phyloP scores from a whole-genome alignment of 768 basidiomycete species.

The Kwoniella bestiolae region DNA sequence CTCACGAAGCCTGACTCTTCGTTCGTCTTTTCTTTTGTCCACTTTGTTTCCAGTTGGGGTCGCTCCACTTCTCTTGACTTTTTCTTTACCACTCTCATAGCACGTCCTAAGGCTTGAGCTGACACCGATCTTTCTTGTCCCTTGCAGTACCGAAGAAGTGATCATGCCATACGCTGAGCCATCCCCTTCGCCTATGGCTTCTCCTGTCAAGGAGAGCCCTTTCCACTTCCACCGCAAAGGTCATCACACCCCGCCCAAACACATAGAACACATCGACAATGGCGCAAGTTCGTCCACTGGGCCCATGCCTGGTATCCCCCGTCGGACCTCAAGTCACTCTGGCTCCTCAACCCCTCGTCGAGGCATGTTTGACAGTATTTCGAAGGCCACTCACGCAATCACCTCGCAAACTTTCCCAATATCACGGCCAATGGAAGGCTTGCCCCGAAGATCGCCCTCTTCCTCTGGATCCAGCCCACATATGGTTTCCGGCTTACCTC shows the following conservation, averaged over 20 bases:
- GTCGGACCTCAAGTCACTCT: slow-evolving; percentile 41
- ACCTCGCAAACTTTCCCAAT: slow-evolving; percentile 22
- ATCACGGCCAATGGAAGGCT: slow-evolving; percentile 43
- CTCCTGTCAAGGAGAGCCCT: slow-evolving; percentile 39
- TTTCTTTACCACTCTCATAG: not conserved
- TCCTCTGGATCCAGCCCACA: slow-evolving; percentile 17
- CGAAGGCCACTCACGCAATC: slow-evolving; percentile 28
- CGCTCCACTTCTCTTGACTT: not conserved
- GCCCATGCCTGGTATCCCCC: slow-evolving; percentile 53
- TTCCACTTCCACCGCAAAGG: slow-evolving; percentile 34
- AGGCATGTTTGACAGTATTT: slow-evolving; percentile 29
- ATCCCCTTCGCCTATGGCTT: slow-evolving; percentile 41
- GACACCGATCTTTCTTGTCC: not conserved
- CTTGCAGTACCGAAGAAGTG: slow-evolving; percentile 5
- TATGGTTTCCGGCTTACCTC: slow-evolving; percentile 19
- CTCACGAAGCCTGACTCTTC: slow-evolving; percentile 15
- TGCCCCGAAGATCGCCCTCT: slow-evolving; percentile 33
- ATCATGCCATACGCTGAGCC: slow-evolving; percentile 56
- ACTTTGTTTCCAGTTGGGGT: not conserved
- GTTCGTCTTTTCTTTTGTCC: slow-evolving; percentile 11
- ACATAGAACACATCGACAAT: slow-evolving; percentile 33
- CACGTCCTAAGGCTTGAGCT: not conserved
- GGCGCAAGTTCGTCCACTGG: slow-evolving; percentile 28
- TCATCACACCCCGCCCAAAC: slow-evolving; percentile 31
- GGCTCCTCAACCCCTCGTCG: slow-evolving; percentile 38